A percentile compares a stretch with the other conserved stretches of the same genome.
Evolutionary conservation across 2,329 filamentous ascomycete species (phyloP).

Genomic region (Aspergillus intermedius): DNA sequence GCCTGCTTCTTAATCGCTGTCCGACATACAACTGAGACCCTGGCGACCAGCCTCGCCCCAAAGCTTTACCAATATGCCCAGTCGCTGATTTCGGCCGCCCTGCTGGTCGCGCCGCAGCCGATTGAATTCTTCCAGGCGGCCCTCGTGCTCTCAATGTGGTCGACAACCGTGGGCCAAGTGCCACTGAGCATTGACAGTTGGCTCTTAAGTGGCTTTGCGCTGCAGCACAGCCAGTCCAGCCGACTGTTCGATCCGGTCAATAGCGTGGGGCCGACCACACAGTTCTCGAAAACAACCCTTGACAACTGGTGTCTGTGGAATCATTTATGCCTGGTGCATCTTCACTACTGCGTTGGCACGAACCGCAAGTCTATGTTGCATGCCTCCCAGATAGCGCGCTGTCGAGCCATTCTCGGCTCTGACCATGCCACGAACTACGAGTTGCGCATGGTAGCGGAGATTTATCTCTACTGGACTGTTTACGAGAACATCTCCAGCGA

Average conservation of each 20-base stretch:
- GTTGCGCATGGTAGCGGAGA: slow-evolving; percentile 42
- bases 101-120: slow-evolving; percentile 35
- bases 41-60: slow-evolving; percentile 32
- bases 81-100: slow-evolving; percentile 15
- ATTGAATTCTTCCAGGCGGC: slow-evolving; percentile 41
- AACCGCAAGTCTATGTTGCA: slow-evolving; percentile 34
- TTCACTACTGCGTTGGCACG: slow-evolving; percentile 44
- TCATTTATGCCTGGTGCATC: slow-evolving; percentile 39
- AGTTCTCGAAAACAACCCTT: slow-evolving; percentile 16
- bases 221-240: slow-evolving; percentile 38
- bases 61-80: slow-evolving; percentile 32
- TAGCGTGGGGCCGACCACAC: slow-evolving; percentile 1
- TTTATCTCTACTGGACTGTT: slow-evolving; percentile 42
- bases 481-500: slow-evolving; percentile 31
- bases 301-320: slow-evolving; percentile 38
- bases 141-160: slow-evolving; percentile 41
- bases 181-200: slow-evolving; percentile 42
- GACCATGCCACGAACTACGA: slow-evolving; percentile 41
- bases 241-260: slow-evolving; percentile 24
- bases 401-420: slow-evolving; percentile 31
- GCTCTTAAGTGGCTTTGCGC: slow-evolving; percentile 39
- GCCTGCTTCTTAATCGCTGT: slow-evolving; percentile 39
- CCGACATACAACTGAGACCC: slow-evolving; percentile 35
- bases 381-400: slow-evolving; percentile 32
- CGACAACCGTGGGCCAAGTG: slow-evolving; percentile 40